Percentiles rank a stretch among this genome's conserved stretches.
Evolutionary conservation across 768 basidiomycete genomes (phyloP).

Genomic region (Agaricus subrufescens): DNA sequence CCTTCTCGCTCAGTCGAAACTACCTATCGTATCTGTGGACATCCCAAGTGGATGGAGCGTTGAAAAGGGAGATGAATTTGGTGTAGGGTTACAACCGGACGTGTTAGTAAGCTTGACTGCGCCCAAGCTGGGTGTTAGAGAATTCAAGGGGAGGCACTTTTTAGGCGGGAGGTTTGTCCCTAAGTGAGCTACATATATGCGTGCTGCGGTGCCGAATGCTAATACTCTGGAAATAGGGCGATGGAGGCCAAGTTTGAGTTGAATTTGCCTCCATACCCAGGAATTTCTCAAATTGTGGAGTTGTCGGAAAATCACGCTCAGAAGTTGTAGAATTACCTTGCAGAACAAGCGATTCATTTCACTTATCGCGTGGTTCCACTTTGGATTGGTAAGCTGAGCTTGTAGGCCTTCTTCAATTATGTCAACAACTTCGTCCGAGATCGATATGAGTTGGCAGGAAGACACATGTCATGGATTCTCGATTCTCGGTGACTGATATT

Average conservation of each 20-base stretch:
- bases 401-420: too few relatives aligned
- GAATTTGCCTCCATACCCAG: constrained; percentile 80
- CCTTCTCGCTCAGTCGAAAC: constrained; percentile 52
- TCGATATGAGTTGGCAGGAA: too few relatives aligned
- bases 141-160: constrained; percentile 82
- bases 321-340: neutral
- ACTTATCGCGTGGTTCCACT: neutral
- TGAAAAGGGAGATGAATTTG: constrained; percentile 61
- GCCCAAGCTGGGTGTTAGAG: constrained; percentile 82
- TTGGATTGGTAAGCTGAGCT: neutral
- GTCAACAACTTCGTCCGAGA: too few relatives aligned
- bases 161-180: constrained; percentile 93
- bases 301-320: constrained; percentile 26
- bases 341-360: neutral
- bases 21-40: constrained; percentile 92
- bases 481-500: too few relatives aligned
- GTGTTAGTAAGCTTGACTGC: constrained; percentile 90
- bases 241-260: constrained; percentile 73
- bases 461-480: too few relatives aligned
- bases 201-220: neutral
- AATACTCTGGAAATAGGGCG: constrained; percentile 34
- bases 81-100: constrained; percentile 62
- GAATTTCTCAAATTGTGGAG: constrained; percentile 81
- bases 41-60: constrained; percentile 98
- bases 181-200: constrained; percentile 45